Base-by-base conservation (phyloP, 139 green algal genomes). In the Chlamydomonas eustigma region DNA sequence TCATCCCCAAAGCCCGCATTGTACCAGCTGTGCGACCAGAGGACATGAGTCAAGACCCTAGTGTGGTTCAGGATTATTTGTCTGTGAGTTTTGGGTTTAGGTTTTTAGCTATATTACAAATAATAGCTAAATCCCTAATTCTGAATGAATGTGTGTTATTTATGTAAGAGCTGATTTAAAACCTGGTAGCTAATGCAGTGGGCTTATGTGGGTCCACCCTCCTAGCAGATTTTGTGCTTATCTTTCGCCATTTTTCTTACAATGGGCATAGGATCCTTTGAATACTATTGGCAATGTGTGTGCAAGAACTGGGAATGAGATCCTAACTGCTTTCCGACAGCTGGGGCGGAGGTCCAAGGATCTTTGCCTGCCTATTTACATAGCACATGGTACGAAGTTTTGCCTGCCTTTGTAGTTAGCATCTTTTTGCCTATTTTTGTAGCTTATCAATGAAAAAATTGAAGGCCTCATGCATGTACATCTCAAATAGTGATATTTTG, bases 221-320 rank as follows among this genome's bases (percentile, higher is more conserved):
- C n/a, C n/a, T n/a, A n/a, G n/a, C n/a, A n/a, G n/a, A n/a, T n/a
- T n/a, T n/a, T n/a, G n/a, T n/a, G n/a, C n/a, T n/a, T n/a, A n/a
- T n/a, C n/a, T n/a, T n/a, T n/a, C n/a, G n/a, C n/a, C n/a, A n/a
- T n/a, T n/a, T n/a, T n/a, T n/a, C n/a, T n/a, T n/a, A n/a, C n/a
- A n/a, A n/a, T n/a, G n/a, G n/a, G n/a, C n/a, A n/a, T n/a, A 76
- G 6, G 79, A 84, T 50, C 75, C 79, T 0, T 51, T 81, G 12
- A 67, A 78, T 1, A 78, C 75, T 32, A 37, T 83, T 6, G 84
- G 85, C 35, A 76, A 86, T 32, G n/a, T 88, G 33, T 74, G 83
- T 0, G 71, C 71, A 1, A 68, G 78, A 4, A 92, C 86, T 25
- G 87, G 65, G 50, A 91, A 92, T 30, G 80, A 92, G 71, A 65